Percentiles rank a stretch among this genome's conserved stretches.
Conservation (phyloP, 1,139 yeast genomes). For the Yamadazyma siamensis region DNA sequence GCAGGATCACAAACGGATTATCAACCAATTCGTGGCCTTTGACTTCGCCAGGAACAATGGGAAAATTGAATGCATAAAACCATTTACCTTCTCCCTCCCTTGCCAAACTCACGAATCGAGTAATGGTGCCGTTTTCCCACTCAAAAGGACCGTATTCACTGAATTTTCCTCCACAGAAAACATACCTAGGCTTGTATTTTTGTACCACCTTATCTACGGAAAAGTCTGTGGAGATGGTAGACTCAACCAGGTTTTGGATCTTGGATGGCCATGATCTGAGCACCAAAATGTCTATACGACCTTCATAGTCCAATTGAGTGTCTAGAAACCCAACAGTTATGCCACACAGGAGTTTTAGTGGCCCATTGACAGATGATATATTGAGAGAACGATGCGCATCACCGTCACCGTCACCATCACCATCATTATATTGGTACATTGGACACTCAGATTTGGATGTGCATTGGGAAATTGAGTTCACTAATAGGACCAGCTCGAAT, state of each 20-base stretch:
- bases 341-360: constrained; percentile 41
- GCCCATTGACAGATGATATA: constrained; percentile 6
- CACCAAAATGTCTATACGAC: constrained; percentile 51
- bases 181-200: constrained; percentile 55
- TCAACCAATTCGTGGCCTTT: constrained; percentile 3
- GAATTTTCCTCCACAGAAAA: constrained; percentile 54
- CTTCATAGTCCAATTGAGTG: constrained; percentile 15
- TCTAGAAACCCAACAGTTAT: constrained; percentile 43
- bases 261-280: constrained; percentile 61
- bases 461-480: constrained; percentile 30
- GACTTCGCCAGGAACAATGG: constrained; percentile 10
- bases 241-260: constrained; percentile 26
- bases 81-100: constrained; percentile 61
- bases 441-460: constrained; percentile 3
- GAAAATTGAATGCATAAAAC: constrained; percentile 68
- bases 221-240: constrained; percentile 19
- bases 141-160: constrained; percentile 57
- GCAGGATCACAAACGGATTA: constrained; percentile 13
- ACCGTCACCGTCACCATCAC: constrained; percentile 1
- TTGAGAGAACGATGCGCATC: background rate
- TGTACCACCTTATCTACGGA: constrained; percentile 47
- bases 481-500: constrained; percentile 51
- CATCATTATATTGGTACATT: constrained; percentile 2
- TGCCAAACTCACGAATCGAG: constrained; percentile 65
- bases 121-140: constrained; percentile 43